These are phyloP conservation scores for Cadophora sp. DNA, from an alignment of 2,329 filamentous ascomycete species.

Conservation along the genomic window DNA sequence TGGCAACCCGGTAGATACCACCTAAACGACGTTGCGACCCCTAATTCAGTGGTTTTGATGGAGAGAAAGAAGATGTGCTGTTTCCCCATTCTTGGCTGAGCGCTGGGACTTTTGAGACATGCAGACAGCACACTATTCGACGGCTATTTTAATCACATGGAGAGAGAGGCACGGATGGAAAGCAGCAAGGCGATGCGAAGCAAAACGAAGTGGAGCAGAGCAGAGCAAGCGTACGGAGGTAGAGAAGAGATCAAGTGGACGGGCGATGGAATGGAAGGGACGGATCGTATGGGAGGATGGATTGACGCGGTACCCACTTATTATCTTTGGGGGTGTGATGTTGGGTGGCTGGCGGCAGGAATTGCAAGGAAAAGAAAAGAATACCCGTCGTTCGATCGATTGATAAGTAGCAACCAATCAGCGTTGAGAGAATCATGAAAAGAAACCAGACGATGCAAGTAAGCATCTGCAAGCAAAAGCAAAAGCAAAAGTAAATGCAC, in stretches of 20 bases:
- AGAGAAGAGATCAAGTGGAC: conserved; percentile 40
- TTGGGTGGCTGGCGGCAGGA: conserved; percentile 5
- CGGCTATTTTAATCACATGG: conserved; percentile 33
- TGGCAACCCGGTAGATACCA: conserved; percentile 45
- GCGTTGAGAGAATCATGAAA: conserved; percentile 13
- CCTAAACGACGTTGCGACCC: conserved; percentile 42
- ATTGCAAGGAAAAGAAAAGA: background rate
- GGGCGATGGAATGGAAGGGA: conserved; percentile 39
- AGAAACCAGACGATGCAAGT: background rate
- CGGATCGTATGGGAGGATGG: conserved; percentile 31
- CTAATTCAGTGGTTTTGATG: conserved; percentile 37
- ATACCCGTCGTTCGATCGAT: conserved; percentile 19
- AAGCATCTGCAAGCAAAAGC: background rate
- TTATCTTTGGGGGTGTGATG: conserved; percentile 23
- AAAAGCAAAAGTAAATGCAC: too few relatives aligned
- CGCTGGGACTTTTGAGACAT: conserved; percentile 22
- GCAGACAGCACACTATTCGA: background rate
- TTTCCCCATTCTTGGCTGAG: conserved; percentile 16
- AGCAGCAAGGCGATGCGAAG: conserved; percentile 23
- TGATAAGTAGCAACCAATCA: conserved; percentile 15
- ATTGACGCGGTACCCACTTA: conserved; percentile 28
- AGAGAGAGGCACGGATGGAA: conserved; percentile 40
- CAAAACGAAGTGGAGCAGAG: background rate
- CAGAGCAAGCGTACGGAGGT: conserved; percentile 32
- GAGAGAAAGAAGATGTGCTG: conserved; percentile 29